Conservation (phyloP, 192 early-diverging fungal genomes). For the Rhizophagus sp. region DNA sequence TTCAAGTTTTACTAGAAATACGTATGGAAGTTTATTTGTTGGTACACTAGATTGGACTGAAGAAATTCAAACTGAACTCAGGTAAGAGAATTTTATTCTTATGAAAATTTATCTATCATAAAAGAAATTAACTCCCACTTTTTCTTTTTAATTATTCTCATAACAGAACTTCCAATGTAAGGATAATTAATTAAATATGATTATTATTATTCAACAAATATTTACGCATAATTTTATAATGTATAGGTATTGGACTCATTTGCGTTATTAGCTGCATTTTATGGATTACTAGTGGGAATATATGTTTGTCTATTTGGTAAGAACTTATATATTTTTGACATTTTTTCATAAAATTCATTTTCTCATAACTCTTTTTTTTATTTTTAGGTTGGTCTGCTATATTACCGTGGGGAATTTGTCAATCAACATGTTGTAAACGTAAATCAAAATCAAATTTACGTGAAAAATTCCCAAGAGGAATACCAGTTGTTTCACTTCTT, state of each 20-base stretch:
- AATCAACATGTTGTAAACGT: neutral
- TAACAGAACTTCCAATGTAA: neutral
- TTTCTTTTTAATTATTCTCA: neutral
- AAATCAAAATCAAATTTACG: neutral
- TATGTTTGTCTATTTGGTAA: slow-evolving; percentile 17
- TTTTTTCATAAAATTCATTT: neutral
- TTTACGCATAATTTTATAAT: neutral
- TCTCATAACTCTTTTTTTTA: neutral
- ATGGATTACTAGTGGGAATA: neutral
- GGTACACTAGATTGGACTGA: neutral
- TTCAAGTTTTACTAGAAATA: neutral
- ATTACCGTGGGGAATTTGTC: slow-evolving; percentile 13
- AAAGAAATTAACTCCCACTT: neutral
- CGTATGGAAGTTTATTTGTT: slow-evolving; percentile 5
- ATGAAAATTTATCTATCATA: neutral
- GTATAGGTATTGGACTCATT: neutral
- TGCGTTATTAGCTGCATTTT: slow-evolving; percentile 14
- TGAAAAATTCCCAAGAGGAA: neutral
- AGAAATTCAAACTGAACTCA: neutral
- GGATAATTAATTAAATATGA: too few relatives aligned
- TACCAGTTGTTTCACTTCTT: neutral
- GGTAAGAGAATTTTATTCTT: neutral
- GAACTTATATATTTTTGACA: neutral
- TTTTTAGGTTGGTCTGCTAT: neutral
- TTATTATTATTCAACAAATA: neutral